Evolutionary conservation across 2,329 filamentous ascomycete species (phyloP), one percentile per base, ranked within the genome.

Genomic region (Fusarium multiceps): DNA sequence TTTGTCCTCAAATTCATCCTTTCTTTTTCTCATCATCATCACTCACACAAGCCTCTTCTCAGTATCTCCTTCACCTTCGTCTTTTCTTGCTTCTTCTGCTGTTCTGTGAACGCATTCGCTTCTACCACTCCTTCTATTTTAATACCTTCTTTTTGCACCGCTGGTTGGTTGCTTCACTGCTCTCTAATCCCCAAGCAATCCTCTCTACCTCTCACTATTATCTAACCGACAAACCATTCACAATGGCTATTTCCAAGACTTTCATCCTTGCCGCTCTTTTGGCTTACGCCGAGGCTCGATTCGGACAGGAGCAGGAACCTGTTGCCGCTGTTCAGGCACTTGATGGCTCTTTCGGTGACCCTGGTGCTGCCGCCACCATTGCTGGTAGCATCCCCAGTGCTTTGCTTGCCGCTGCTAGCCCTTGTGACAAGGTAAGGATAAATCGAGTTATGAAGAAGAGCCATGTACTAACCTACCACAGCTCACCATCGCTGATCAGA

Each of bases 401-500:
- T 60, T 85, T 93, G 11, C 84, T 92, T 21, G 90, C 85, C 27
- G 89, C 83, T 43, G 87, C 90, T 64, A 88, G 89, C 78, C 87
- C 90, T 37, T 93, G 90, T 72, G 88, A 82, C 68, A 92, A 90
- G 81, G 84, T 86, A 78, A 65, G 68, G 16, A 34, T 9, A 3
- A 25, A 9, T 11, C 6, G 3, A 4, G 34, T 9, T 42, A 1
- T 8, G 18, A 21, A 20, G 5, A 32, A 32, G 4, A 56, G 6
- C 7, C 18, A 23, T 12, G 23, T 25, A 18, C 75, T 79, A 72
- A 74, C 49, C 20, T 18, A 3, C 9, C 10, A 16, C 59, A 88
- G 85, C 88, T 92, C 71, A 79, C 79, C 23, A 87, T 89, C 47
- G 90, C 89, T 67, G 90, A 92, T 75, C 76, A 88, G 73, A 90